Base-by-base conservation (phyloP, 495 filamentous ascomycete species). In the Cryomyces antarcticus region DNA sequence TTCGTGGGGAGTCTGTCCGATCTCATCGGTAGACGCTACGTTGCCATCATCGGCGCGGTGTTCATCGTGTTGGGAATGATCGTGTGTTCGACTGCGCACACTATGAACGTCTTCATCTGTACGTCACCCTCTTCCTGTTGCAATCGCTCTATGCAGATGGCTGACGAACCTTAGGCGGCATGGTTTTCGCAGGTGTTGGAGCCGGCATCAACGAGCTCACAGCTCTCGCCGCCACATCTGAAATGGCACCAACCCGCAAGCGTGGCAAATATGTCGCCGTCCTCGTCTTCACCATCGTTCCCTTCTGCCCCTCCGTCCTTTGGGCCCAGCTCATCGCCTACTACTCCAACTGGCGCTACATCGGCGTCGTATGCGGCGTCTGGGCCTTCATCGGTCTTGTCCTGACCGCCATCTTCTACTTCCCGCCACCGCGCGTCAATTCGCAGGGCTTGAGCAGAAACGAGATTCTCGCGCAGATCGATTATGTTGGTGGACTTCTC, bases 1-100 rank as follows among this genome's bases (percentile, higher is more conserved):
- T 82, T 84, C 46, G 77, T 82, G 17, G 78, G 78, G 6, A 72
- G 71, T n/a, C 51, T 84, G 0, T 81, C 78, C 5, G 79, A 84
- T 62, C 57, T 82, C 6, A 57, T 78, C 41, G 79, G 79, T 31
- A 73, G 79, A 47, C 72, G 79, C 45, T 79, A 69, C 50, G 73
- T 82, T 27, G 78, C 78, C 28, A 63, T 83, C 37, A 52, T 69
- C n/a, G 79, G 79, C 1, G 69, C 67, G 7, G 37, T 55, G 2
- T 66, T 78, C 33, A 60, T 82, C 47, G 63, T 75, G 37, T 28
- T 81, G 30, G 79, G 77, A n/a, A 75, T 77, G 61, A 72, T 79
- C 30, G 61, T 82, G 28, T 69, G 67, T 47, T 69, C 69, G 28
- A 77, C 75, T 6, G 78, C 77, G 3, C 46, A 73, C 12, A 66